Percentiles rank a stretch among this genome's conserved stretches.
These are phyloP conservation scores for Blastobotrys illinoisensis DNA, from an alignment of 1,139 yeast genomes.

Conservation along the genomic window DNA sequence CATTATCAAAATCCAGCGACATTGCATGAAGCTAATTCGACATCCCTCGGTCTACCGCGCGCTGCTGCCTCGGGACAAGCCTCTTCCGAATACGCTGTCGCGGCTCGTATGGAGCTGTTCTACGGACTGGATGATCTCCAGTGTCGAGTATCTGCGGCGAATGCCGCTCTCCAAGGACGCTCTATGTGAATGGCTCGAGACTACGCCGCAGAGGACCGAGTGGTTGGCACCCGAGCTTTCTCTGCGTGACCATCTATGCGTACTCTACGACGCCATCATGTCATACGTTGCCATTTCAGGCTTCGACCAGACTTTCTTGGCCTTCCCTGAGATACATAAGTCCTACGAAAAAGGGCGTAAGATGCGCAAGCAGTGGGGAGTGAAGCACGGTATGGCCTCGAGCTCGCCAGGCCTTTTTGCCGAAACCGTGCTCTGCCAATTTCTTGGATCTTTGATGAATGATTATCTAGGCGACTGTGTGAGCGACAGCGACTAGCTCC, in stretches of 20 bases:
- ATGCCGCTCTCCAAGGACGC: slow-evolving; percentile 1
- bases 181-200: slow-evolving; percentile 1
- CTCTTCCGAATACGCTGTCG: slow-evolving; percentile 4
- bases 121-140: background rate
- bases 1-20: background rate
- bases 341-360: background rate
- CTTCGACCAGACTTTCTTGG: background rate
- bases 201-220: background rate
- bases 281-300: background rate
- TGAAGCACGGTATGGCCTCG: background rate
- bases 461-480: background rate
- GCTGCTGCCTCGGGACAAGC: background rate
- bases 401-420: background rate
- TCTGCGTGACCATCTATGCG: background rate
- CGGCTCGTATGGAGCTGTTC: slow-evolving; percentile 6
- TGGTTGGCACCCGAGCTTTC: background rate
- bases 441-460: background rate
- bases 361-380: background rate
- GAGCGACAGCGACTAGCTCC: no score
- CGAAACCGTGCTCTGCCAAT: background rate
- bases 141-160: background rate
- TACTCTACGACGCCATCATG: background rate
- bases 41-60: background rate
- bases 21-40: slow-evolving; percentile 2
- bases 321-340: background rate